Conservation (phyloP, 2,329 filamentous ascomycete genomes). For the Lachnellula subtilissima region DNA sequence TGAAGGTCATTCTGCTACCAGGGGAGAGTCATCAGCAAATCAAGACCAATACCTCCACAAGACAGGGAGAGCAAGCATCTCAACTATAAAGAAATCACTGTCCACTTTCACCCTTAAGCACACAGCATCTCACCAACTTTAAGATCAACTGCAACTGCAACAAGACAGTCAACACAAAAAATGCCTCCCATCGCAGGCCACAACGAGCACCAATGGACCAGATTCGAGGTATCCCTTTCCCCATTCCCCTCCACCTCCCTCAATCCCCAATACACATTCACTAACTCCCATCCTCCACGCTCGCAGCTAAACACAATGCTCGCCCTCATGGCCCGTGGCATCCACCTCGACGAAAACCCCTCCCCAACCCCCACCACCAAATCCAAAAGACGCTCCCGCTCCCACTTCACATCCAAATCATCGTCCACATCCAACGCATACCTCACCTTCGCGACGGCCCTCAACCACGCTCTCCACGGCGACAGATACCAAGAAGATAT, state of each 20-base stretch:
- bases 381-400: conserved; percentile 17
- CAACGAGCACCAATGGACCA: conserved; percentile 12
- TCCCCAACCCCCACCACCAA: too few species aligned
- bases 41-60: not conserved
- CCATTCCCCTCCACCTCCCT: not conserved
- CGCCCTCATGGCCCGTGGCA: conserved; percentile 24
- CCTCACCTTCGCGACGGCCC: conserved; percentile 24
- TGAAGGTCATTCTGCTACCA: not conserved
- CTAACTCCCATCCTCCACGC: not conserved
- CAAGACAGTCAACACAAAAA: not conserved
- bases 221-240: conserved; percentile 13
- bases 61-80: too few species aligned
- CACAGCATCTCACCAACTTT: not conserved
- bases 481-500: conserved; percentile 19
- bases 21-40: not conserved
- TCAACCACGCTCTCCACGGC: conserved; percentile 30
- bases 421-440: conserved; percentile 9
- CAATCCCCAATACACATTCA: not conserved
- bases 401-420: not conserved
- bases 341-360: conserved; percentile 18
- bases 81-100: too few species aligned
- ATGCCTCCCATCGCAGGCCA: conserved; percentile 7
- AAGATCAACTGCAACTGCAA: not conserved
- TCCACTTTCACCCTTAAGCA: not conserved
- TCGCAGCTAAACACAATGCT: conserved; percentile 24